These are phyloP conservation scores for Tulasnella sp. DNA, from an alignment of 768 basidiomycete genomes.

Conservation along the genomic window DNA sequence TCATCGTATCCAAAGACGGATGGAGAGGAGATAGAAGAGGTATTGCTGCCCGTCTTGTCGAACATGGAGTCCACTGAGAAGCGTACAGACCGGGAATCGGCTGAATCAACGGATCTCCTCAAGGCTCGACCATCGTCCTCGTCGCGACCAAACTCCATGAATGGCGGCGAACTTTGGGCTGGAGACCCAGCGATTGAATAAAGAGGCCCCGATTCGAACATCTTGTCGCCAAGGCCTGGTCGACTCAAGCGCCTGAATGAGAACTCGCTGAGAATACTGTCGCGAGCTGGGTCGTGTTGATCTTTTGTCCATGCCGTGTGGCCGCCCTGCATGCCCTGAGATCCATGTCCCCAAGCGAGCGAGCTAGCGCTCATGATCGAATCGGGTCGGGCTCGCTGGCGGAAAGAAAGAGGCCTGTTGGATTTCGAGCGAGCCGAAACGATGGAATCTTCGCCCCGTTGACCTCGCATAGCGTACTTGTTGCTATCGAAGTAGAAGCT, in stretches of 20 bases:
- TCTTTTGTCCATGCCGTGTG: constrained; percentile 56
- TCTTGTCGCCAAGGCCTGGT: constrained; percentile 78
- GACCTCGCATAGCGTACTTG: constrained; percentile 34
- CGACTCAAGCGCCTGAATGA: constrained; percentile 51
- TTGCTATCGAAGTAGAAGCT: constrained; percentile 65
- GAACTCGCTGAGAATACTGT: constrained; percentile 60
- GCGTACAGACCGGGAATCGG: neutral
- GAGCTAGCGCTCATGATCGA: constrained; percentile 45
- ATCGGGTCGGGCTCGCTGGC: constrained; percentile 25
- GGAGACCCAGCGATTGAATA: constrained; percentile 62
- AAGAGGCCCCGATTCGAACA: constrained; percentile 63
- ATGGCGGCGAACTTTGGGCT: constrained; percentile 35
- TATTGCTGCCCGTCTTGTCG: constrained; percentile 51
- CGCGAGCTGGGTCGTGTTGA: constrained; percentile 33
- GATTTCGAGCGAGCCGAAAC: constrained; percentile 43
- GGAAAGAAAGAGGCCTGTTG: constrained; percentile 52
- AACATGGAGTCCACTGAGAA: constrained; percentile 58
- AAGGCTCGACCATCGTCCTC: constrained; percentile 25
- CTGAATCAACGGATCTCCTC: constrained; percentile 37
- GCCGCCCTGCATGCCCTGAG: constrained; percentile 46
- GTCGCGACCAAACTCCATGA: constrained; percentile 14
- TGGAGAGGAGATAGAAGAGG: constrained; percentile 44
- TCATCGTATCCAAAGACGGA: constrained; percentile 52
- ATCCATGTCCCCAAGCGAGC: constrained; percentile 47
- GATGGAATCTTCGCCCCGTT: constrained; percentile 51